Percentiles rank a stretch among this genome's conserved stretches.
phyloP scores from a whole-genome alignment of 495 filamentous ascomycete species.

The Hyphodiscus hymeniophilus region DNA sequence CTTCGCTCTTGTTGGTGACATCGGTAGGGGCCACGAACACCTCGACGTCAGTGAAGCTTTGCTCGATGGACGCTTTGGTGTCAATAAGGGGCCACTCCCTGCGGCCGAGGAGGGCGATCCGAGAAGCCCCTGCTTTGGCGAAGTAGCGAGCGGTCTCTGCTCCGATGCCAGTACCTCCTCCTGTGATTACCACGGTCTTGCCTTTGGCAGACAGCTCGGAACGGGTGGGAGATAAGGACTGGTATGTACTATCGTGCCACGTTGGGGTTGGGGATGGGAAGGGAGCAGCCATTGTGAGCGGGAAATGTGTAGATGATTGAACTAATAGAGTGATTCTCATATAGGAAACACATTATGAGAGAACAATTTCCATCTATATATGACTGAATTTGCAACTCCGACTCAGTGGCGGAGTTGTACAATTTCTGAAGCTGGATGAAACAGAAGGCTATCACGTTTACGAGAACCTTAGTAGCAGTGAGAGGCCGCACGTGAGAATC shows the following conservation, averaged over 20 bases:
- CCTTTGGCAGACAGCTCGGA: constrained; percentile 32
- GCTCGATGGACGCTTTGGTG: constrained; percentile 21
- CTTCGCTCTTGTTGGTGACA: constrained; percentile 31
- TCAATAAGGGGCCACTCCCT: constrained; percentile 24
- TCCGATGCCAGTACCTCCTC: constrained; percentile 32
- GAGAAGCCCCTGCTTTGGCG: constrained; percentile 20
- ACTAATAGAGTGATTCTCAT: constrained; percentile 4
- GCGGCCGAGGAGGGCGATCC: constrained; percentile 20
- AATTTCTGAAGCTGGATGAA: constrained; percentile 7
- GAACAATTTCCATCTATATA: constrained; percentile 10
- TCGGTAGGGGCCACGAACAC: constrained; percentile 27
- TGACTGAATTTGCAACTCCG: constrained; percentile 3
- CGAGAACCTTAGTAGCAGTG: constrained; percentile 4
- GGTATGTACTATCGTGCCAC: constrained; percentile 33
- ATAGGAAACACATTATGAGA: constrained; percentile 5
- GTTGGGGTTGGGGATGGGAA: constrained; percentile 16
- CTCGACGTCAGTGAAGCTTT: constrained; percentile 20
- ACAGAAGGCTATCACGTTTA: constrained; percentile 3
- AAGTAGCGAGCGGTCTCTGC: constrained; percentile 23
- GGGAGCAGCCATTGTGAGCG: constrained; percentile 4
- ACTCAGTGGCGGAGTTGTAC: constrained; percentile 10
- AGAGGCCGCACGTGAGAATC: neutral
- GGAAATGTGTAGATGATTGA: constrained; percentile 7
- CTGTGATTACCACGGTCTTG: constrained; percentile 40
- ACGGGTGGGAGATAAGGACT: constrained; percentile 32